Conservation (phyloP, 2,329 filamentous ascomycete genomes). For the Diaporthe capsici region DNA sequence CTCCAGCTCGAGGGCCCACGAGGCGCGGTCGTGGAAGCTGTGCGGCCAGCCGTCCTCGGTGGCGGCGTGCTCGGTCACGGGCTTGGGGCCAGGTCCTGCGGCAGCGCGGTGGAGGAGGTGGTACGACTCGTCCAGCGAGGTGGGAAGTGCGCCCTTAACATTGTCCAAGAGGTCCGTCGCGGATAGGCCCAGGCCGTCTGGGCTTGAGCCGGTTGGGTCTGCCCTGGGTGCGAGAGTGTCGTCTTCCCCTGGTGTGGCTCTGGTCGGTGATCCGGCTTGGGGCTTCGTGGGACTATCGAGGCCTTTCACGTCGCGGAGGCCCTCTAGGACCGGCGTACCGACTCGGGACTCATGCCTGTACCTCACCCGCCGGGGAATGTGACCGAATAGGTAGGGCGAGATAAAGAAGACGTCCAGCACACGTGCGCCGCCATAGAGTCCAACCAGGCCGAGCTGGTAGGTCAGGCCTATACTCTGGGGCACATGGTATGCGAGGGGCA, state of each 20-base stretch:
- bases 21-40: conserved; percentile 54
- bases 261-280: neutral
- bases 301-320: conserved; percentile 30
- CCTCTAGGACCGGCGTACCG: conserved; percentile 47
- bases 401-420: conserved; percentile 61
- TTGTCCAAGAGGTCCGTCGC: conserved; percentile 24
- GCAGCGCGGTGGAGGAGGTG: conserved; percentile 44
- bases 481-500: conserved; percentile 58
- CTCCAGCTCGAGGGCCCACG: conserved; percentile 60
- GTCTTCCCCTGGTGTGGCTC: neutral
- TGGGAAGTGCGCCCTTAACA: neutral
- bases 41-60: conserved; percentile 57
- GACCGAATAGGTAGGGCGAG: conserved; percentile 55
- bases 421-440: conserved; percentile 56
- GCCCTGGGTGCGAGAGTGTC: neutral
- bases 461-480: conserved; percentile 60
- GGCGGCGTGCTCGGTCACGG: conserved; percentile 54
- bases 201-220: neutral
- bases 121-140: conserved; percentile 17
- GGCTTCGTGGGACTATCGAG: neutral
- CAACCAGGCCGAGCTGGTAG: conserved; percentile 59
- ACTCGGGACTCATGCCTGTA: conserved; percentile 53
- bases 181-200: neutral
- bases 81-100: conserved; percentile 45
- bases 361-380: conserved; percentile 57